A percentile compares a stretch with the other conserved stretches of the same genome.
Evolutionary conservation across 441 rosid genomes (phyloP).

Genomic region (Sinapis alba): DNA sequence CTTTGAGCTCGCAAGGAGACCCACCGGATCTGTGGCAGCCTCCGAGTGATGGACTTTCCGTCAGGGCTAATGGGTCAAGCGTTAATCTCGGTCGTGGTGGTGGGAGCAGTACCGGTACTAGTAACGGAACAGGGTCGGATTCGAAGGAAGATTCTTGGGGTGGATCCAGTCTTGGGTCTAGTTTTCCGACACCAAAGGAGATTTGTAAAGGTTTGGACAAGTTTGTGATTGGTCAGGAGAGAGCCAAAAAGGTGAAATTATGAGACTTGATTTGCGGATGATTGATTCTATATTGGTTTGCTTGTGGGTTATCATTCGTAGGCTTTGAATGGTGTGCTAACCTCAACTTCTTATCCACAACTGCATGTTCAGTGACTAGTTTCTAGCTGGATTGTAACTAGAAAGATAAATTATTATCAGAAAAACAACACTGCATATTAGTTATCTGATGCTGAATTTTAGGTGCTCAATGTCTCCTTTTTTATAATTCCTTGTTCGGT

Average conservation of each 20-base stretch:
- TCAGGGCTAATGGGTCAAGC: constrained; percentile 47
- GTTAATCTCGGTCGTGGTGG: constrained; percentile 50
- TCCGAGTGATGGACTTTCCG: constrained; percentile 79
- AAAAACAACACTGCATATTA: background rate
- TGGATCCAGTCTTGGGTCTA: constrained; percentile 82
- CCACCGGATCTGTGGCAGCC: constrained; percentile 99
- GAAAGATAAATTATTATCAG: background rate
- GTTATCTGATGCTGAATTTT: background rate
- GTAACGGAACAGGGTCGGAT: constrained; percentile 53
- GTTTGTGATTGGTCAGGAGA: constrained; percentile 95
- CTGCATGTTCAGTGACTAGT: background rate
- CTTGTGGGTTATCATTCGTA: background rate
- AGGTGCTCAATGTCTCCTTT: background rate
- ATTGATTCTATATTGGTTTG: constrained; percentile 3
- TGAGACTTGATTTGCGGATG: background rate
- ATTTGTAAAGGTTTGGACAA: constrained; percentile 85
- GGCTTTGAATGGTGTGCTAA: constrained; percentile 1
- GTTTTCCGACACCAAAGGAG: constrained; percentile 92
- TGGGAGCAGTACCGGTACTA: constrained; percentile 46
- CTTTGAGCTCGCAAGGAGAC: constrained; percentile 69
- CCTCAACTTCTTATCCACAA: background rate
- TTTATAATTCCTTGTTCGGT: background rate
- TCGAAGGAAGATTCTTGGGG: constrained; percentile 84
- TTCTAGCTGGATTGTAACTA: background rate
- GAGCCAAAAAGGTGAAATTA: constrained; percentile 80